phyloP scores from a whole-genome alignment of 2,329 filamentous ascomycete species.

The Blumeriella jaapii region DNA sequence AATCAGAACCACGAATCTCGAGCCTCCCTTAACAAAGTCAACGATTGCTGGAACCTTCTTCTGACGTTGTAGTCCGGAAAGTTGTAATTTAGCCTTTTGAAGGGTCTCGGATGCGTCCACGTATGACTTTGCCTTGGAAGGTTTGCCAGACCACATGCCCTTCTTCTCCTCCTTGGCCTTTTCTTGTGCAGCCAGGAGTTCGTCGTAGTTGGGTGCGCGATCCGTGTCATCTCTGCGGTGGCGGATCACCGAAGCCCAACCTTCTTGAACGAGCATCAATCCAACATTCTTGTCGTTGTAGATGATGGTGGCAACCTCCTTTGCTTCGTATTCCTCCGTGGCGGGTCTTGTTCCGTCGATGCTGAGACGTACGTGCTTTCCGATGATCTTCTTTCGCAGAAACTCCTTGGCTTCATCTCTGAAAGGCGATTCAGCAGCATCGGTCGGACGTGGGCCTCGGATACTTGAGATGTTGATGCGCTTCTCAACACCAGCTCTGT shows the following conservation, averaged over 20 bases:
- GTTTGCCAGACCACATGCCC: conserved; percentile 90
- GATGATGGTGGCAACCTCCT: conserved; percentile 83
- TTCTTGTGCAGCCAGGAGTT: conserved; percentile 69
- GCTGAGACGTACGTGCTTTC: conserved; percentile 83
- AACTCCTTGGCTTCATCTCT: conserved; percentile 93
- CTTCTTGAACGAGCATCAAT: conserved; percentile 75
- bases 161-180: conserved; percentile 77
- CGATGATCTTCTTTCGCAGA: conserved; percentile 83
- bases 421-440: conserved; percentile 80
- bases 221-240: conserved; percentile 93
- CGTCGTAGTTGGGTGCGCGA: conserved; percentile 86
- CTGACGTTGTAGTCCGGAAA: conserved; percentile 77
- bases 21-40: conserved; percentile 96
- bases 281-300: conserved; percentile 81
- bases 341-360: conserved; percentile 88
- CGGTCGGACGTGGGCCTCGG: conserved; percentile 79
- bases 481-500: conserved; percentile 77
- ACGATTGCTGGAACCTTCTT: conserved; percentile 88
- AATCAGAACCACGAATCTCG: conserved; percentile 82
- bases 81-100: conserved; percentile 91
- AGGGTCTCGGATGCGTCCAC: conserved; percentile 84
- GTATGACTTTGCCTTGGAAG: conserved; percentile 71
- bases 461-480: conserved; percentile 87
- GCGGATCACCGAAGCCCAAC: conserved; percentile 86
- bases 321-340: conserved; percentile 81